Conservation (phyloP, 2,329 filamentous ascomycete species). For the Sporothrix phasma region DNA sequence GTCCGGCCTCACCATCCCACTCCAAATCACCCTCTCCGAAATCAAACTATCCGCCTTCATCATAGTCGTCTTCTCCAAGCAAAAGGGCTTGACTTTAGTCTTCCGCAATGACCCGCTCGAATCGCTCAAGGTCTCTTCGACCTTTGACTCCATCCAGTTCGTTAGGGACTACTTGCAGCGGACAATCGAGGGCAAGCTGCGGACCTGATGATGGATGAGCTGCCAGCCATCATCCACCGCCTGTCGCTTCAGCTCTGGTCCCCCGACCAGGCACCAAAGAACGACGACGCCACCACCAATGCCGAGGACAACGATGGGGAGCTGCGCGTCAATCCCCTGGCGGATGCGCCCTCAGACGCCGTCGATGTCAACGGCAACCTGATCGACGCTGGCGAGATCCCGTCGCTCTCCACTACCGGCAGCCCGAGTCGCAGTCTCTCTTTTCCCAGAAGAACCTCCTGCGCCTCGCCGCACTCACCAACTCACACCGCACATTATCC, state of each 20-base stretch:
- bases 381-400: conserved; percentile 64
- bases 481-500: conserved; percentile 83
- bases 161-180: conserved; percentile 94
- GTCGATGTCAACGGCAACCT: conserved; percentile 72
- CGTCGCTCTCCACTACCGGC: conserved; percentile 67
- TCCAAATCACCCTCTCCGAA: conserved; percentile 92
- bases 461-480: conserved; percentile 68
- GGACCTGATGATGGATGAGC: conserved; percentile 96
- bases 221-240: conserved; percentile 91
- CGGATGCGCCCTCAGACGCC: conserved; percentile 69
- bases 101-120: conserved; percentile 98
- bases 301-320: conserved; percentile 46
- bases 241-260: conserved; percentile 83
- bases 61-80: conserved; percentile 92
- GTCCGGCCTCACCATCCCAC: conserved; percentile 88
- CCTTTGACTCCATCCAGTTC: conserved; percentile 97
- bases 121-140: conserved; percentile 95
- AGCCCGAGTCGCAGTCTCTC: conserved; percentile 73
- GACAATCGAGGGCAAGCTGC: conserved; percentile 87
- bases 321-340: conserved; percentile 65
- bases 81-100: conserved; percentile 92
- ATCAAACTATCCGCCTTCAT: conserved; percentile 96
- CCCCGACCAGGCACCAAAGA: conserved; percentile 67
- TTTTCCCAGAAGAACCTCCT: conserved; percentile 94
- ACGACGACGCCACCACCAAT: conserved; percentile 47